A percentile compares a stretch with the other conserved stretches of the same genome.
Conservation (phyloP, 2,329 filamentous ascomycete species). For the Xylariomycetidae sp. region DNA sequence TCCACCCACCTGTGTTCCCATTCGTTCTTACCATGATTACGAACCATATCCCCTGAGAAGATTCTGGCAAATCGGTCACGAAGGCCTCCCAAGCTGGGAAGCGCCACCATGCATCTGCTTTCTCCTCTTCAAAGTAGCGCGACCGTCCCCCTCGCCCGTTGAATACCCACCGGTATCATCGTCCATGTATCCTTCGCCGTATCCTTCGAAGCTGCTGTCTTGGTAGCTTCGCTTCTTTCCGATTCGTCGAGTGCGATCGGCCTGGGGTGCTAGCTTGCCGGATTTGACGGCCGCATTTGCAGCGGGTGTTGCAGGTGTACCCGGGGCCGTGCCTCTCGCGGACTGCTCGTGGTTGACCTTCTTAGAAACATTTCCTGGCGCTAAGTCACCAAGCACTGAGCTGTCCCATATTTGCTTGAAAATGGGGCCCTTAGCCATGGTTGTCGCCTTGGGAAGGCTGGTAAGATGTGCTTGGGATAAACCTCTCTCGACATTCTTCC, state of each 20-base stretch:
- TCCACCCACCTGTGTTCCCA: too few relatives aligned
- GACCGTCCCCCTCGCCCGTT: conserved; percentile 62
- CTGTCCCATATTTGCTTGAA: conserved; percentile 52
- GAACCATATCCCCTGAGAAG: too few relatives aligned
- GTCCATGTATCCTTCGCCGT: conserved; percentile 66
- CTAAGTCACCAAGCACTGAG: conserved; percentile 54
- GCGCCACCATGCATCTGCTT: conserved; percentile 56
- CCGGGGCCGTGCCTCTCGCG: conserved; percentile 46
- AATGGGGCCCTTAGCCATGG: conserved; percentile 54
- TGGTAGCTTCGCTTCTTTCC: conserved; percentile 73
- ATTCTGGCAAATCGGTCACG: too few relatives aligned
- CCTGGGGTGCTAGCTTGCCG: conserved; percentile 36
- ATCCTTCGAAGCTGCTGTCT: conserved; percentile 70
- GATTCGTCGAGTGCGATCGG: conserved; percentile 56
- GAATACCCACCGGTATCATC: conserved; percentile 68
- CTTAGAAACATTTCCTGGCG: conserved; percentile 34
- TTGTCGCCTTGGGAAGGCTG: conserved; percentile 45
- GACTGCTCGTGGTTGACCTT: conserved; percentile 35
- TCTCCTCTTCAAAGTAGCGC: conserved; percentile 55
- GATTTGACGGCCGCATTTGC: conserved; percentile 24
- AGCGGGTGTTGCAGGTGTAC: conserved; percentile 41
- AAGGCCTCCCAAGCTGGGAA: too few relatives aligned
- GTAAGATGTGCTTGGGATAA: conserved; percentile 40
- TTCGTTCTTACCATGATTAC: too few relatives aligned
- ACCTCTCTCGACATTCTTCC: conserved; percentile 51